These are phyloP conservation scores for Eucommia ulmoides DNA, from an alignment of 257 asterid species.

Conservation along the genomic window DNA sequence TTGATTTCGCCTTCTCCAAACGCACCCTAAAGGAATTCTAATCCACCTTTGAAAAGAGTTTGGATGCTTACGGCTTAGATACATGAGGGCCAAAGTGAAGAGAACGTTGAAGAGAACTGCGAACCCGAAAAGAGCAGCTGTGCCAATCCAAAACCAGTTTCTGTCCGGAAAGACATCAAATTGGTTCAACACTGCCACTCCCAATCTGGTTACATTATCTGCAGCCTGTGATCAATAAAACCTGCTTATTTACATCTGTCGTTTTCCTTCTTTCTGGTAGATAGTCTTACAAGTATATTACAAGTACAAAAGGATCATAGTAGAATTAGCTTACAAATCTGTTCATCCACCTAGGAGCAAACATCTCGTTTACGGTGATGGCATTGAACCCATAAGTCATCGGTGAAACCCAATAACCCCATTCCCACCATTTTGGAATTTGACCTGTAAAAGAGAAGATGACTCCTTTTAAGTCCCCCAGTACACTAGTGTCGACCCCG, in stretches of 20 bases:
- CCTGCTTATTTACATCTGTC: background rate
- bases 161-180: background rate
- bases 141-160: conserved; percentile 2
- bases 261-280: background rate
- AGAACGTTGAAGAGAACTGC: conserved; percentile 1
- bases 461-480: background rate
- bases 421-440: conserved; percentile 1
- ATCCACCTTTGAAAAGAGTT: background rate
- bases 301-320: background rate
- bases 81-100: background rate
- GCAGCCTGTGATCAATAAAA: conserved; percentile 1
- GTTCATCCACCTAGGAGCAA: background rate
- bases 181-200: background rate
- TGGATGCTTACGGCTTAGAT: background rate
- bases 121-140: background rate
- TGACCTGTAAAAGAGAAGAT: background rate
- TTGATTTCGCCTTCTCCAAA: no score
- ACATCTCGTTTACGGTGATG: background rate
- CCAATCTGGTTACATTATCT: background rate
- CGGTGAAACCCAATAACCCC: background rate
- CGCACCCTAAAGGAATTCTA: background rate
- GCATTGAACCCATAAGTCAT: background rate
- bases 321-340: background rate
- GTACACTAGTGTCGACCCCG: background rate
- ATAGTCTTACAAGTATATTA: background rate